Evolutionary conservation across 768 basidiomycete species (phyloP), one percentile per base, ranked within the genome.

Genomic region (Hypholoma fasciculare): DNA sequence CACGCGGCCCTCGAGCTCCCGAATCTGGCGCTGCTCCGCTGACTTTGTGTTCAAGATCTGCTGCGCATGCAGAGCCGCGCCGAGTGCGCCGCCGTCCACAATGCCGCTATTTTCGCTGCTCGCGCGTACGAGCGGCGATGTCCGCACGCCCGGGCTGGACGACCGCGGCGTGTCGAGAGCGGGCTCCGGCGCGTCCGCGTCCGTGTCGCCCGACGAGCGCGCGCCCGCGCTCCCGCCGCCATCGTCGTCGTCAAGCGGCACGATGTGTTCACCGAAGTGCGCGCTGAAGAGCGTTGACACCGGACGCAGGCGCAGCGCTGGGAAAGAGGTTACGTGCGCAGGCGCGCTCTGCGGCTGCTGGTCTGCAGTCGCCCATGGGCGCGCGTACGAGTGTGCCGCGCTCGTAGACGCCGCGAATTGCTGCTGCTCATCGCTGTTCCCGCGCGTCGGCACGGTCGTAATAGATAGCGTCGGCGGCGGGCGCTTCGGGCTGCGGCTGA

Each of bases 1-100:
- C 46, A 93, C 81, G 67, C 89, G 88, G 12, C 82, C 81, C 66
- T 89, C 89, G 51, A 93, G 73, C 65, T 92, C 90, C 86, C 82
- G 85, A 51, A 91, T 80, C 58, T 89, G 86, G 57, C 77, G 81
- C 65, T 90, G 87, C 87, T 88, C 91, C 19, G 81, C 82, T 61
- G 80, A 79, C 54, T 86, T 84, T 23, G 85, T 72, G 8, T 76
- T 74, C 38, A 72, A 65, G 38, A 91, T 74, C 67, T 90, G 84
- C 34, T 89, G 83, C 65, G 86, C 88, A 37, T 90, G 70, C 17
- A 77, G 48, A 11, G 48, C 14, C 23, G 27, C 14, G 48, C 16
- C 19, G 17, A 17, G 44, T 11, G 16, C 48, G 12, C 19, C 27
- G 16, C 48, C 48, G 78, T 50, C 50, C 14, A 56, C 49, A 14